These are phyloP conservation scores for Mycena alexandri DNA, from an alignment of 768 basidiomycete genomes.

Conservation along the genomic window DNA sequence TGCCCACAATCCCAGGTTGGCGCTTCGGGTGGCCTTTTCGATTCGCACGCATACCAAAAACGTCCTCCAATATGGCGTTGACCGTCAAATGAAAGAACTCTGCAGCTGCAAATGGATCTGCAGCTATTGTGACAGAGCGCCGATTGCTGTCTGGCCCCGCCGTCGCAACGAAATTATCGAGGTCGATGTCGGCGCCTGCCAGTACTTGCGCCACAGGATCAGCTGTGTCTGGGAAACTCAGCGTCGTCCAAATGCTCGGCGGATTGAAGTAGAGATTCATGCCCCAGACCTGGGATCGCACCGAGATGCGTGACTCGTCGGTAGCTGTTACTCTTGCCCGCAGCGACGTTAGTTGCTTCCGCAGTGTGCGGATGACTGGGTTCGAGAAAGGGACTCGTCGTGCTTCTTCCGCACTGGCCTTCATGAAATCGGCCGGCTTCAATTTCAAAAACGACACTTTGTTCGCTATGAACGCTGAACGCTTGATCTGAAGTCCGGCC, in stretches of 20 bases:
- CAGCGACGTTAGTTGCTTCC: constrained; percentile 43
- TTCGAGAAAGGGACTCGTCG: constrained; percentile 39
- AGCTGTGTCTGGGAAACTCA: constrained; percentile 56
- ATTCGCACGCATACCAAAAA: constrained; percentile 49
- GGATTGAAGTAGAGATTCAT: constrained; percentile 46
- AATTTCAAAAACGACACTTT: constrained; percentile 40
- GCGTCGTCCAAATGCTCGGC: constrained; percentile 57
- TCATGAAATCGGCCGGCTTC: constrained; percentile 44
- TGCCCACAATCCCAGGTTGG: constrained; percentile 50
- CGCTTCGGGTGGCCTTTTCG: constrained; percentile 20
- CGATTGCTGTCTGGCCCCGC: constrained; percentile 41
- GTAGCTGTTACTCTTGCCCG: constrained; percentile 45
- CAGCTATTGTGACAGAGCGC: constrained; percentile 46
- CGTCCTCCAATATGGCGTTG: constrained; percentile 41
- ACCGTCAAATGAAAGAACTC: constrained; percentile 57
- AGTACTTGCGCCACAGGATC: constrained; percentile 61
- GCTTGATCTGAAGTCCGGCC: constrained; percentile 49
- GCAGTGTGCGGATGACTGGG: constrained; percentile 41
- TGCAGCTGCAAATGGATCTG: constrained; percentile 57
- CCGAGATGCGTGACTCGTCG: constrained; percentile 44
- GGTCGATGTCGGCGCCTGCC: constrained; percentile 56
- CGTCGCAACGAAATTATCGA: constrained; percentile 50
- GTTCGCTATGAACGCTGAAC: constrained; percentile 40
- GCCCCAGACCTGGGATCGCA: constrained; percentile 53
- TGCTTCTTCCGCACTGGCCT: constrained; percentile 53